These are phyloP conservation scores for Blastobotrys capitulatus DNA, from an alignment of 1,139 yeast species.

Conservation along the genomic window DNA sequence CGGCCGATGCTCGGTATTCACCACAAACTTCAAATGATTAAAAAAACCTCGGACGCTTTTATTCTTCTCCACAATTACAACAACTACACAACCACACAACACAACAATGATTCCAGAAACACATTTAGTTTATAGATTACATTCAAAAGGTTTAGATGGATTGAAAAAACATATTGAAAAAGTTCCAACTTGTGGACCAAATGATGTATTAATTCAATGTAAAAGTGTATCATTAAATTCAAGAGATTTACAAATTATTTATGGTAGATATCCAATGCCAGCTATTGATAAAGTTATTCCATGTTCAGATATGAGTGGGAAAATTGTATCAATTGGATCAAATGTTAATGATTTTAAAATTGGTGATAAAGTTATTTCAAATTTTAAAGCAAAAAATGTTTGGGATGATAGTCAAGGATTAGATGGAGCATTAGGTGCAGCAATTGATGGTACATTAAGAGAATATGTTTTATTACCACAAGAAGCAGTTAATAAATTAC, in stretches of 20 bases:
- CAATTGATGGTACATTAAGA: slow-evolving; percentile 17
- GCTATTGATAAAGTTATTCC: slow-evolving; percentile 15
- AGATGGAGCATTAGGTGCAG: slow-evolving; percentile 14
- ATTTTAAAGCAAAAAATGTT: slow-evolving; percentile 11
- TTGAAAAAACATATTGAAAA: slow-evolving; percentile 9
- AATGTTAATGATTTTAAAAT: slow-evolving; percentile 8
- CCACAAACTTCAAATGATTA: neutral
- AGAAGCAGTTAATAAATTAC: slow-evolving; percentile 13
- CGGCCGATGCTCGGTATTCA: neutral
- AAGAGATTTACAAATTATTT: slow-evolving; percentile 19
- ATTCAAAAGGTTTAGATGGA: slow-evolving; percentile 8
- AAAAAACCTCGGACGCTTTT: neutral
- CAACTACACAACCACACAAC: neutral
- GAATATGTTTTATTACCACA: slow-evolving; percentile 16
- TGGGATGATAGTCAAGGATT: neutral
- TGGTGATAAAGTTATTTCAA: slow-evolving; percentile 18
- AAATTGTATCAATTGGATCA: slow-evolving; percentile 16
- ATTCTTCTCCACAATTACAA: neutral
- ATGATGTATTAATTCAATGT: slow-evolving; percentile 17
- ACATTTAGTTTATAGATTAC: slow-evolving; percentile 14
- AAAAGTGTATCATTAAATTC: slow-evolving; percentile 21
- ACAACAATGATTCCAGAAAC: slow-evolving; percentile 7
- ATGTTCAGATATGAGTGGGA: slow-evolving; percentile 19
- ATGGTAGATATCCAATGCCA: slow-evolving; percentile 14
- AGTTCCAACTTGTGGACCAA: slow-evolving; percentile 13